phyloP scores from a whole-genome alignment of 495 filamentous ascomycete species.

The Penicillium verhagenii region DNA sequence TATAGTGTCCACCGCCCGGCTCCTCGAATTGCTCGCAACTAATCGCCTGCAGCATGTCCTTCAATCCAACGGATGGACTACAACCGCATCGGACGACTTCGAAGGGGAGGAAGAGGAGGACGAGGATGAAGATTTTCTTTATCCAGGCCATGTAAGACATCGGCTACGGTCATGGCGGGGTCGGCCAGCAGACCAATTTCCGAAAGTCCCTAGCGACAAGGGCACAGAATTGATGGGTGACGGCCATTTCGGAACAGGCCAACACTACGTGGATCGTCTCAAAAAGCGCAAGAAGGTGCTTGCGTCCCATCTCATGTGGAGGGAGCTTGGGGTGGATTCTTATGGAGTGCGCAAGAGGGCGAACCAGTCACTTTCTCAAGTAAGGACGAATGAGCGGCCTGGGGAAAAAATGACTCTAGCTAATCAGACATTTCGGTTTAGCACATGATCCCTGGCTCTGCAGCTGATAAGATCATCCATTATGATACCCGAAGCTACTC shows the following conservation, averaged over 20 bases:
- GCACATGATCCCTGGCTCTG: constrained; percentile 62
- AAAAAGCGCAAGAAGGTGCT: constrained; percentile 59
- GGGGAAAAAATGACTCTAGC: constrained; percentile 30
- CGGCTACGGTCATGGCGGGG: constrained; percentile 21
- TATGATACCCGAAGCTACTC: constrained; percentile 85
- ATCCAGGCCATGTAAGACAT: constrained; percentile 21
- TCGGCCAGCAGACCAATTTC: constrained; percentile 51
- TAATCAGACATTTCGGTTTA: constrained; percentile 13
- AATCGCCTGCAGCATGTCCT: constrained; percentile 40
- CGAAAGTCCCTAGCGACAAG: constrained; percentile 74
- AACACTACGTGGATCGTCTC: constrained; percentile 47
- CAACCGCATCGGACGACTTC: constrained; percentile 14
- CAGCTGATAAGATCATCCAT: constrained; percentile 84
- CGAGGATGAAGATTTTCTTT: constrained; percentile 4
- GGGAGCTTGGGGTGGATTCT: constrained; percentile 70
- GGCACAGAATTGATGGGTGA: constrained; percentile 76
- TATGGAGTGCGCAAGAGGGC: constrained; percentile 51
- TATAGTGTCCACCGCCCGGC: constrained; percentile 30
- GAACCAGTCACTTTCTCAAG: constrained; percentile 65
- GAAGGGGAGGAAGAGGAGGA: constrained; percentile 31
- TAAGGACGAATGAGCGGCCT: constrained; percentile 22
- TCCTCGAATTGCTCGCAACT: constrained; percentile 39
- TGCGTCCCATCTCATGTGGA: constrained; percentile 66
- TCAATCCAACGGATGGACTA: constrained; percentile 30
- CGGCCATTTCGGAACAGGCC: constrained; percentile 70